Base-by-base conservation (phyloP, 129 eudicot genomes). In the Scalesia atractyloides region DNA sequence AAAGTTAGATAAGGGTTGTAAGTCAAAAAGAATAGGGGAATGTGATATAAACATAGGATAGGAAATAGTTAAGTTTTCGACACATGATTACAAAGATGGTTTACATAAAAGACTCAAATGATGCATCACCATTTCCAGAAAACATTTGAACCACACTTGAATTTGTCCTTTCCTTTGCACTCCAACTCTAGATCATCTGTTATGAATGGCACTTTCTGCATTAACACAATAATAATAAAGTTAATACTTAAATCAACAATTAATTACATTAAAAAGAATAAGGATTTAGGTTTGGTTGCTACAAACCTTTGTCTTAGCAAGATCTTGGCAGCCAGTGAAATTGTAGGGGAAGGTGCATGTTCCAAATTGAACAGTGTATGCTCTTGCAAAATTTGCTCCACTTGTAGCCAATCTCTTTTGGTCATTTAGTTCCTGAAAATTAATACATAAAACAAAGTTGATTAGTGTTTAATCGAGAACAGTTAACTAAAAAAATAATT, bases 241-340 rank as follows among this genome's bases (percentile, higher is more conserved):
- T 43, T 34, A n/a, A 0, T 46, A 72, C 48, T 14, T 9, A 1
- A 36, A 16, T 72, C 14, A 24, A 68, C 18, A 6, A 8, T 59
- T 10, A 58, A 26, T 50, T 30, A 4, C 0, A 39, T 39, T 39
- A 41, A 41, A 6, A 49, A 4, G 5, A 19, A 2, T 17, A 43
- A 59, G 50, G 57, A n/a, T 54, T 16, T 20, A 15, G 59, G 59
- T 8, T 52, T 17, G 14, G 14, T 22, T 22, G 30, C 30, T 19
- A 54, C 17, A 20, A 39, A 93, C 98, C 98, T 94, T 90, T 75
- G 64, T 84, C 83, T 86, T 94, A 68, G 98, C 98, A 79, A 94
- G 98, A 86, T 94, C 98, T 88, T 94, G 97, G 97, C 98, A 94
- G 50, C 98, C 97, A 17, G 98, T 94, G 93, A 94, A 94, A 85